Conservation (phyloP, 768 basidiomycete genomes). For the Cyathus striatus region DNA sequence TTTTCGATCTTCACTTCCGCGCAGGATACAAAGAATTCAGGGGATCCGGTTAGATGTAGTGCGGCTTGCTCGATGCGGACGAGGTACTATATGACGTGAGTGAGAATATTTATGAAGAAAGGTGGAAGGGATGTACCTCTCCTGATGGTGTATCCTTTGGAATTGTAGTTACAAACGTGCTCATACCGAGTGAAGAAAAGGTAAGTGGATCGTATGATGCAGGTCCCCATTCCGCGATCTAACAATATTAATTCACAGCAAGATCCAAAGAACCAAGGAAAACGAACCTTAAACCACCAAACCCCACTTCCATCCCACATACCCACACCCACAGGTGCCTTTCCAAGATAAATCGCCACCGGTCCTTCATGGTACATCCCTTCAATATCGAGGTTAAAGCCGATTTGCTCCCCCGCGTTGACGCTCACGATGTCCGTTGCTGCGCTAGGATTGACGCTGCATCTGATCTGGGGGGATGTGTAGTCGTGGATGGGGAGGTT, state of each 20-base stretch:
- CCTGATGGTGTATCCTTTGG: not conserved
- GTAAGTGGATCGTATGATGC: not conserved
- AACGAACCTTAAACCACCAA: not conserved
- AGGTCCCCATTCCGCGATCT: not conserved
- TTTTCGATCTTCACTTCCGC: not conserved
- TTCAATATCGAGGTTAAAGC: conserved; percentile 15
- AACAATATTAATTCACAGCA: not conserved
- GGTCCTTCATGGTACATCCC: not conserved
- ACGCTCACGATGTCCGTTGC: not conserved
- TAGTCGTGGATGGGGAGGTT: not conserved
- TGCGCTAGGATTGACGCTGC: not conserved
- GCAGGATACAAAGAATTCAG: not conserved
- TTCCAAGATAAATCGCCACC: not conserved
- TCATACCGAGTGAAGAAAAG: not conserved
- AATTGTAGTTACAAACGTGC: not conserved
- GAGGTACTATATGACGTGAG: not conserved
- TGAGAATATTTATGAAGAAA: not conserved
- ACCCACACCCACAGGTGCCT: not conserved
- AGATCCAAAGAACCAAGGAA: conserved; percentile 9
- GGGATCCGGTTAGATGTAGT: not conserved
- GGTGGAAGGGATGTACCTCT: not conserved
- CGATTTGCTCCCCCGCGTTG: not conserved
- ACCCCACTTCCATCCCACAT: not conserved
- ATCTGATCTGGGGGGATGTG: not conserved
- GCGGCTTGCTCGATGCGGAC: not conserved